phyloP scores from a whole-genome alignment of 306 rosid species.

The Ceratonia siliqua region DNA sequence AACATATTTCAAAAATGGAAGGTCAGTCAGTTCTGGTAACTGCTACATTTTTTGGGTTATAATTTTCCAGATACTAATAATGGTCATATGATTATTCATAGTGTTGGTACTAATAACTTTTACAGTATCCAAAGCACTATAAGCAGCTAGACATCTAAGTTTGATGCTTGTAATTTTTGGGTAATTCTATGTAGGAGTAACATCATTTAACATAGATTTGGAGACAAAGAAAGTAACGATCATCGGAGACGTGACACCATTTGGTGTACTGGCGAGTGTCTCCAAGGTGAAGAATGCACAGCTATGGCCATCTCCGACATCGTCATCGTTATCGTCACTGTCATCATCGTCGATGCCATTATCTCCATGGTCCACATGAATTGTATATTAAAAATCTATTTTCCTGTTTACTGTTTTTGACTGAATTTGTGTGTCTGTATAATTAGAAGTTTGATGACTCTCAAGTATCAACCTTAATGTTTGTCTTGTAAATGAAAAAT shows the following conservation, averaged over 20 bases:
- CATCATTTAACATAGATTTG: slow-evolving; percentile 74
- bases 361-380: slow-evolving; percentile 51
- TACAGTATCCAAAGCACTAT: neutral
- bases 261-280: slow-evolving; percentile 67
- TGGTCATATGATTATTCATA: too few species aligned
- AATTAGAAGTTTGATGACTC: slow-evolving; percentile 21
- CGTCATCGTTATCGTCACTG: slow-evolving; percentile 13
- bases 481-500: slow-evolving; percentile 29
- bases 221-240: slow-evolving; percentile 80
- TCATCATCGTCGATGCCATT: slow-evolving; percentile 40
- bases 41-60: neutral
- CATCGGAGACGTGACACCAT: slow-evolving; percentile 71
- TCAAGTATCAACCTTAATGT: neutral
- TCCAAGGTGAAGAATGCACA: slow-evolving; percentile 88
- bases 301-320: slow-evolving; percentile 64
- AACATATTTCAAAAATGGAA: slow-evolving; percentile 88
- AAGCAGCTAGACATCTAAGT: neutral
- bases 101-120: neutral
- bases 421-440: slow-evolving; percentile 24
- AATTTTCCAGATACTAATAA: neutral
- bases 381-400: neutral
- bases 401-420: neutral
- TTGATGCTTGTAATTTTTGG: neutral
- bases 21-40: slow-evolving; percentile 53
- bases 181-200: slow-evolving; percentile 67